These are phyloP conservation scores for Cryptosporidium meleagridis DNA, from an alignment of 169 alveolate genomes.

Conservation along the genomic window DNA sequence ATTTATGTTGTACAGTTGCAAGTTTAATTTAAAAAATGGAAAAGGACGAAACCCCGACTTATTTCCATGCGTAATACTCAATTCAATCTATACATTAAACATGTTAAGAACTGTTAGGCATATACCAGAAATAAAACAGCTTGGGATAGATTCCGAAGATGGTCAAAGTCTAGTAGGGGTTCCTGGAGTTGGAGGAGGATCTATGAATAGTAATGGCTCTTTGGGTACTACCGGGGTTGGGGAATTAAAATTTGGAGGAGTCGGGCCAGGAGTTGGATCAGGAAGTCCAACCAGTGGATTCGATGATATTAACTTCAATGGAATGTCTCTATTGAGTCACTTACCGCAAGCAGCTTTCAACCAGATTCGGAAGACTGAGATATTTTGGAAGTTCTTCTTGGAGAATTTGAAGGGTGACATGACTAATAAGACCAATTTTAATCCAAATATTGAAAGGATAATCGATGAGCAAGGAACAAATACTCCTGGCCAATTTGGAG, in stretches of 20 bases:
- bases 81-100: conserved; percentile 24
- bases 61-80: conserved; percentile 35
- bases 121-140: conserved; percentile 43
- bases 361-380: conserved; percentile 44
- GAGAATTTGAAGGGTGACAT: conserved; percentile 11
- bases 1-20: conserved; percentile 56
- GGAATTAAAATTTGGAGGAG: neutral
- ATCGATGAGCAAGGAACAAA: neutral
- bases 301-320: neutral
- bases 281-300: neutral
- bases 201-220: neutral
- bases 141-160: conserved; percentile 60
- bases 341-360: conserved; percentile 16
- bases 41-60: conserved; percentile 4
- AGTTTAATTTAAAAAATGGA: neutral
- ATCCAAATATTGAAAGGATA: neutral
- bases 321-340: neutral
- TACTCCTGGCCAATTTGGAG: neutral
- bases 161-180: neutral
- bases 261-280: neutral
- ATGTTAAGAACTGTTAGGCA: conserved; percentile 60
- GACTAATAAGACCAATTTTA: neutral
- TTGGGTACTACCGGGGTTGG: neutral
- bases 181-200: neutral
- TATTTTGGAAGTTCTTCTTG: conserved; percentile 39